phyloP scores from a whole-genome alignment of 129 eudicot genomes.

The Saposhnikovia divaricata region DNA sequence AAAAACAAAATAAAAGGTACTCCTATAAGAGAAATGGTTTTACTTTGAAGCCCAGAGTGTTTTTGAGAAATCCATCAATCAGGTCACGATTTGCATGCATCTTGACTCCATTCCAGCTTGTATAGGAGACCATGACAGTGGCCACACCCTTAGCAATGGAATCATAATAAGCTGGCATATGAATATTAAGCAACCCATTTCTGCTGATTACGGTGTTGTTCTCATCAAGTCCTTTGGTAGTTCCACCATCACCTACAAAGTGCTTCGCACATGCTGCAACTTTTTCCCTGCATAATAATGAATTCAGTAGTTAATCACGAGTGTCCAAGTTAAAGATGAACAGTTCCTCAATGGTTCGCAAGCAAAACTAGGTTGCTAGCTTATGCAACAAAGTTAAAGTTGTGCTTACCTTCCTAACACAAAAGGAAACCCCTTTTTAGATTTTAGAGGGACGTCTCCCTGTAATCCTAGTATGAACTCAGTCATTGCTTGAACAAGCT shows the following conservation, averaged over 20 bases:
- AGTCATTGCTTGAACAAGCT: constrained; percentile 42
- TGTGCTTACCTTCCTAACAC: constrained; percentile 36
- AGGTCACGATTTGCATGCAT: constrained; percentile 62
- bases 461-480: constrained; percentile 52
- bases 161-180: constrained; percentile 64
- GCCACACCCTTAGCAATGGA: constrained; percentile 64
- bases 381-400: not conserved
- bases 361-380: not conserved
- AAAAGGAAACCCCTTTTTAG: constrained; percentile 36
- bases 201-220: constrained; percentile 37
- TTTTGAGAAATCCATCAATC: constrained; percentile 46
- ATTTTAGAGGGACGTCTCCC: constrained; percentile 32
- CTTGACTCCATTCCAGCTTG: constrained; percentile 68
- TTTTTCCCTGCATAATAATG: constrained; percentile 24
- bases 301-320: not conserved
- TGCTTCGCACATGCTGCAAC: constrained; percentile 67
- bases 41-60: constrained; percentile 49
- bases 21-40: not conserved
- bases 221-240: constrained; percentile 47
- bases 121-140: constrained; percentile 60
- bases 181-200: constrained; percentile 36
- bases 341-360: not conserved
- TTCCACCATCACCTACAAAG: constrained; percentile 75
- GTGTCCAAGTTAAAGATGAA: not conserved
- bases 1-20: not conserved